These are phyloP conservation scores for Solanum arcanum DNA, from an alignment of 257 asterid genomes.

Conservation along the genomic window DNA sequence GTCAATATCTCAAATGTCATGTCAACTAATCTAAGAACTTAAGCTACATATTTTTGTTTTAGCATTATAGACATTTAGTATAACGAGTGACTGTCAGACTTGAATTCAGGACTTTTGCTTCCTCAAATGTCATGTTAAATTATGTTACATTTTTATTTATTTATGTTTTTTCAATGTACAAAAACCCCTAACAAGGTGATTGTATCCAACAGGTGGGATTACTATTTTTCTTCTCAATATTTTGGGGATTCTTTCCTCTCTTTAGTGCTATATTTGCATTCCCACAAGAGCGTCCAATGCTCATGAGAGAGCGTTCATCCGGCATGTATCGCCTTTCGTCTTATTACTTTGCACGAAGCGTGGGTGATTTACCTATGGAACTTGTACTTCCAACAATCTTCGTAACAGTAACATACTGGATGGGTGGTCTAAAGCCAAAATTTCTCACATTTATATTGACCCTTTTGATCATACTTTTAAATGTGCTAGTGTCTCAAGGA, in stretches of 20 bases:
- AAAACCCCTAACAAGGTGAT: background rate
- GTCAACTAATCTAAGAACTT: background rate
- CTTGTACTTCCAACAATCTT: constrained; percentile 71
- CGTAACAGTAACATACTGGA: constrained; percentile 62
- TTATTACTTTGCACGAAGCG: constrained; percentile 53
- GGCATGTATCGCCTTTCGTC: constrained; percentile 82
- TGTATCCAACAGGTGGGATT: constrained; percentile 55
- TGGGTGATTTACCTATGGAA: constrained; percentile 82
- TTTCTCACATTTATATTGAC: constrained; percentile 37
- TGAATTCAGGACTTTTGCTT: background rate
- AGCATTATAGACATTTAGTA: background rate
- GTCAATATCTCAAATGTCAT: background rate
- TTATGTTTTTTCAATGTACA: background rate
- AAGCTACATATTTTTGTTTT: too few relatives aligned
- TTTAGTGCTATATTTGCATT: constrained; percentile 63
- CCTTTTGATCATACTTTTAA: constrained; percentile 44
- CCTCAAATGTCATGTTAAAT: background rate
- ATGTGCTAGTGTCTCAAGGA: constrained; percentile 73
- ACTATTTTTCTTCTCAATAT: constrained; percentile 73
- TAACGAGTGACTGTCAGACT: background rate
- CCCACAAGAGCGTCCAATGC: constrained; percentile 66
- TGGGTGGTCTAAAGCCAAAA: constrained; percentile 76
- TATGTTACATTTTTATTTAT: background rate
- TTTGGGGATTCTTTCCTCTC: constrained; percentile 83
- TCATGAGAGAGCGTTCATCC: constrained; percentile 46